These are phyloP conservation scores for Pouteria campechiana DNA, from an alignment of 179 eudicot genomes.

Conservation along the genomic window DNA sequence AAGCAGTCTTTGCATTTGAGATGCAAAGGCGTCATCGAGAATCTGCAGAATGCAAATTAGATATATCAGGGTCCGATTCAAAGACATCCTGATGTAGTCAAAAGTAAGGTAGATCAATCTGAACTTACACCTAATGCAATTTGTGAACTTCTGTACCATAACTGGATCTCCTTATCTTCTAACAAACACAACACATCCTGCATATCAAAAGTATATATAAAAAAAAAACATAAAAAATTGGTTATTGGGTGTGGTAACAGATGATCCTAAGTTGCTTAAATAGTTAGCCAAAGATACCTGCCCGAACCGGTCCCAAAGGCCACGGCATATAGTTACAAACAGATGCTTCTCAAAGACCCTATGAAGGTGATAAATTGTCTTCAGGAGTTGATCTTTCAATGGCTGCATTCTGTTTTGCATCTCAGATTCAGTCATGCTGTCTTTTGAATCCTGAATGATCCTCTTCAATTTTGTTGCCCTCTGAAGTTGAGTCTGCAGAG, in stretches of 20 bases:
- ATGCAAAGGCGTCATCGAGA: conserved; percentile 74
- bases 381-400: conserved; percentile 45
- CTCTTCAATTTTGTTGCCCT: conserved; percentile 56
- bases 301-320: conserved; percentile 87
- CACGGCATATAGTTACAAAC: conserved; percentile 56
- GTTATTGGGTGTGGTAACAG: not conserved
- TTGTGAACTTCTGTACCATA: conserved; percentile 68
- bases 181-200: conserved; percentile 72
- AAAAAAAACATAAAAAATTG: not conserved
- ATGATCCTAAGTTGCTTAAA: not conserved
- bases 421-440: conserved; percentile 44
- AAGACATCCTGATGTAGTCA: not conserved
- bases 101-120: not conserved
- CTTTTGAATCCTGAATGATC: conserved; percentile 74
- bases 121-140: conserved; percentile 68
- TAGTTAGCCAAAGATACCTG: conserved; percentile 39
- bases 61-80: not conserved
- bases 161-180: conserved; percentile 56
- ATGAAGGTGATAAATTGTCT: conserved; percentile 56
- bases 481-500: conserved; percentile 46
- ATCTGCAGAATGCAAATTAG: conserved; percentile 31
- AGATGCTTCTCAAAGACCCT: conserved; percentile 46
- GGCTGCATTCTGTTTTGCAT: conserved; percentile 63
- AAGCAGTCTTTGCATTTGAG: conserved; percentile 69
- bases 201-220: not conserved